Conservation (phyloP, 139 green algal genomes). For the Chlamydomonas applanata region DNA sequence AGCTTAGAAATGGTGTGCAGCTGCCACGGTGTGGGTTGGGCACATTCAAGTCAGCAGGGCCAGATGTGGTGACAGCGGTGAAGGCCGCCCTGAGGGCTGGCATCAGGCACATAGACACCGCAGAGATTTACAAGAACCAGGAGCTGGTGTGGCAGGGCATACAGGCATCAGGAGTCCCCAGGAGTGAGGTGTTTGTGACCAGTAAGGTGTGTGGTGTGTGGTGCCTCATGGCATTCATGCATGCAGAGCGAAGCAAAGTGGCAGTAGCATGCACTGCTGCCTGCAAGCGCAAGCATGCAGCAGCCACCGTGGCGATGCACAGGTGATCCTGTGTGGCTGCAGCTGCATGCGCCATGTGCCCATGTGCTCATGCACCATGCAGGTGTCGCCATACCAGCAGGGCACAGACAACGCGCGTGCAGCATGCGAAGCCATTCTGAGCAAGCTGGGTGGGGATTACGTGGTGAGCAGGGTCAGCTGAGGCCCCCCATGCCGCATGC, state of each 20-base stretch:
- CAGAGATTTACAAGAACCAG: constrained; percentile 63
- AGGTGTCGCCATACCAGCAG: constrained; percentile 66
- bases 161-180: background rate
- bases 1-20: constrained; percentile 44
- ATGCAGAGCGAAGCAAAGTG: background rate
- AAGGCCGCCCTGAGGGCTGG: constrained; percentile 41
- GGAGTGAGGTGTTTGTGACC: constrained; percentile 1
- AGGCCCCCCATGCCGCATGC: background rate
- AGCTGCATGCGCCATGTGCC: background rate
- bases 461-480: constrained; percentile 26
- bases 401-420: constrained; percentile 36
- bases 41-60: constrained; percentile 54
- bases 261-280: background rate
- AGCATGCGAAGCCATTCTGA: constrained; percentile 43
- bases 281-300: too few species aligned
- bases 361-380: background rate
- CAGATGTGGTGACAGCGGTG: constrained; percentile 38
- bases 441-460: constrained; percentile 40
- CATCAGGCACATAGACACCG: constrained; percentile 74
- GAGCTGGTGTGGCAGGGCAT: constrained; percentile 8
- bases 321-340: too few species aligned
- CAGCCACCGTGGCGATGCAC: too few species aligned
- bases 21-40: constrained; percentile 62
- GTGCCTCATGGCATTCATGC: too few species aligned
- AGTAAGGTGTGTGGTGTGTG: background rate